Base-by-base conservation (phyloP, 2,329 filamentous ascomycete species). In the Penicillium occitanis region DNA sequence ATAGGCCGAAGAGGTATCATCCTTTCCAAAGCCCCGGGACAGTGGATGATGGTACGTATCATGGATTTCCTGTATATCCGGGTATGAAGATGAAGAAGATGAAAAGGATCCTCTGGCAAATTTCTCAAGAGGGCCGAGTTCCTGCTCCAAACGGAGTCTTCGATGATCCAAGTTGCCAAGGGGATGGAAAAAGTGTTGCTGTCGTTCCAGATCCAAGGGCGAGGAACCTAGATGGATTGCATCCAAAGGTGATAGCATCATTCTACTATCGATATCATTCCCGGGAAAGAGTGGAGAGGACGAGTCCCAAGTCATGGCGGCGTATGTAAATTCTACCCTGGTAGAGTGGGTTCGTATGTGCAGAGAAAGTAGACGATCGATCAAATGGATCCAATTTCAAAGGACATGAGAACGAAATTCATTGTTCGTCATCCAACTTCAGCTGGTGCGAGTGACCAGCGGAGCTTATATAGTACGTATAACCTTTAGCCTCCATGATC, bases 11-110 rank as follows among this genome's bases (percentile, higher is more conserved):
- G 30, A 14, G 5, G 19, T 17, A 6, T 46, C 33, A 30, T 35
- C 61, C 35, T 35, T 62, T 67, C 58, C 65, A 59, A 57, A 33
- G n/a, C 33, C 57, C 59, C 55, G 53, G 17, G 53, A 37, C 1
- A 37, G 48, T 64, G 57, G 30, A 58, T 51, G 10, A 35, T 65
- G 58, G 61, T 62, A 64, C 14, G 51, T n/a, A 48, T 40, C 33
- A 40, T 57, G 53, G 22, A 25, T 2, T 22, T 57, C 53, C 53
- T 57, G 33, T 22, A 19, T 2, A 8, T 40, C 53, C 10, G 25
- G 19, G 50, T 44, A 62, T 17, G 59, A 37, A 51, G 25, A 51
- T 17, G 48, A 51, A 30, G 8, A 51, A 17, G 22, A 50, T 10
- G 48, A 53, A 33, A 33, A 33, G 10, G 46, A 30, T 66, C 64